Evolutionary conservation across 495 filamentous ascomycete species (phyloP).

Genomic region (Collariella sp.): DNA sequence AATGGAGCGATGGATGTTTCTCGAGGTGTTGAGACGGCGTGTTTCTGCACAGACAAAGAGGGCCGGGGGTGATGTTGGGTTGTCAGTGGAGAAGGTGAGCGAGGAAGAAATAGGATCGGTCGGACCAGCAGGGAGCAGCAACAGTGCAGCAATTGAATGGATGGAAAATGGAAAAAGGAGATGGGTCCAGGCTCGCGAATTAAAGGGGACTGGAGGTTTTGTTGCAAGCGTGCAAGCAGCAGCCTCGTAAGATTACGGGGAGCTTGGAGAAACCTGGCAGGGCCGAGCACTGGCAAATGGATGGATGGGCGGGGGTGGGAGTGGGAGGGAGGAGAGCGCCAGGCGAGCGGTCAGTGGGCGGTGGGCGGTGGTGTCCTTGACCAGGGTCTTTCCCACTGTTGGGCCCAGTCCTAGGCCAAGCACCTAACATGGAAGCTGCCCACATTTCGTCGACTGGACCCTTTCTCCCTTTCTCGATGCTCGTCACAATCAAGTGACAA

Average conservation of each 20-base stretch:
- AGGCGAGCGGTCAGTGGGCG: conserved; percentile 9
- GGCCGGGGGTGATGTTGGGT: no score
- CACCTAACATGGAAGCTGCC: conserved; percentile 7
- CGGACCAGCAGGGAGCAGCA: conserved; percentile 6
- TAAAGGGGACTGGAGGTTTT: conserved; percentile 23
- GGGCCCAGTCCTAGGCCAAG: no score
- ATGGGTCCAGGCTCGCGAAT: conserved; percentile 6
- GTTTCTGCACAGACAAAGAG: conserved; percentile 13
- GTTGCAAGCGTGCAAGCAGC: conserved; percentile 14
- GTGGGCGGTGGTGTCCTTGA: not conserved
- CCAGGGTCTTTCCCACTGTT: not conserved
- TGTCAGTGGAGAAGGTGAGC: not conserved
- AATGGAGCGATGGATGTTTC: conserved; percentile 16
- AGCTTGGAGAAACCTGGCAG: conserved; percentile 16
- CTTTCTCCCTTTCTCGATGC: not conserved
- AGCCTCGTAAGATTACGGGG: conserved; percentile 30
- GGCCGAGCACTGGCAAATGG: no score
- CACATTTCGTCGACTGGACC: conserved; percentile 4
- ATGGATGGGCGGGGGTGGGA: not conserved
- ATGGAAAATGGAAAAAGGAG: conserved; percentile 11
- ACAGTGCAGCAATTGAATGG: conserved; percentile 9
- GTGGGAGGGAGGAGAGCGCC: not conserved
- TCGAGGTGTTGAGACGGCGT: not conserved
- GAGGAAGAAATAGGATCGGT: conserved; percentile 1
- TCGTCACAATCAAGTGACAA: not conserved